A percentile compares a stretch with the other conserved stretches of the same genome.
These are phyloP conservation scores for Zhuliangozyma blackwelliae DNA, from an alignment of 1,139 yeast species.

Conservation along the genomic window DNA sequence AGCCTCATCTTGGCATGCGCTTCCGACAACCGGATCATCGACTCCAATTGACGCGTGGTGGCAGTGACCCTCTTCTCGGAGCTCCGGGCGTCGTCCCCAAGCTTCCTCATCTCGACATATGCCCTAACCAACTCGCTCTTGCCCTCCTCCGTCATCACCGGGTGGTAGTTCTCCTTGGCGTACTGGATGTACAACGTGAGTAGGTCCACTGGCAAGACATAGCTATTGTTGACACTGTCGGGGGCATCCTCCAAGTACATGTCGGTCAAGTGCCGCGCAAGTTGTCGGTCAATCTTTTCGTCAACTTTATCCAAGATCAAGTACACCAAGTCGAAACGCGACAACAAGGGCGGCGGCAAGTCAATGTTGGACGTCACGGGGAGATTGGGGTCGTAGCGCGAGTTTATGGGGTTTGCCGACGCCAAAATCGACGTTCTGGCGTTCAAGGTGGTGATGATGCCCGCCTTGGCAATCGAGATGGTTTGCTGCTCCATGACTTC, in stretches of 20 bases:
- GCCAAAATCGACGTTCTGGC: slow-evolving; percentile 96
- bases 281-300: slow-evolving; percentile 73
- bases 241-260: slow-evolving; percentile 90
- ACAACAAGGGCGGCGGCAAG: slow-evolving; percentile 89
- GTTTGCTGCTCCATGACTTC: slow-evolving; percentile 99
- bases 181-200: slow-evolving; percentile 86
- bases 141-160: slow-evolving; percentile 74
- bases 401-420: slow-evolving; percentile 96
- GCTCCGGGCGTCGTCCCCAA: slow-evolving; percentile 87
- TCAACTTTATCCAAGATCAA: slow-evolving; percentile 90
- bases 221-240: slow-evolving; percentile 60
- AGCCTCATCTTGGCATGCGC: slow-evolving; percentile 98
- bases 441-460: slow-evolving; percentile 91
- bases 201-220: slow-evolving; percentile 79
- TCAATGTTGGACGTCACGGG: slow-evolving; percentile 96
- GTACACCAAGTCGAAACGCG: slow-evolving; percentile 92
- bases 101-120: slow-evolving; percentile 89
- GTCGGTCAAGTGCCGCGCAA: slow-evolving; percentile 86
- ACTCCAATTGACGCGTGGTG: slow-evolving; percentile 93
- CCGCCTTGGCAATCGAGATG: slow-evolving; percentile 96
- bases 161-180: slow-evolving; percentile 78
- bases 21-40: slow-evolving; percentile 90
- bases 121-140: slow-evolving; percentile 83
- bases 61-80: slow-evolving; percentile 94
- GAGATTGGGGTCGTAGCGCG: slow-evolving; percentile 86